Percentiles rank a stretch among this genome's conserved stretches.
These are phyloP conservation scores for Euclidium syriacum DNA, from an alignment of 345 rosid species.

Conservation along the genomic window DNA sequence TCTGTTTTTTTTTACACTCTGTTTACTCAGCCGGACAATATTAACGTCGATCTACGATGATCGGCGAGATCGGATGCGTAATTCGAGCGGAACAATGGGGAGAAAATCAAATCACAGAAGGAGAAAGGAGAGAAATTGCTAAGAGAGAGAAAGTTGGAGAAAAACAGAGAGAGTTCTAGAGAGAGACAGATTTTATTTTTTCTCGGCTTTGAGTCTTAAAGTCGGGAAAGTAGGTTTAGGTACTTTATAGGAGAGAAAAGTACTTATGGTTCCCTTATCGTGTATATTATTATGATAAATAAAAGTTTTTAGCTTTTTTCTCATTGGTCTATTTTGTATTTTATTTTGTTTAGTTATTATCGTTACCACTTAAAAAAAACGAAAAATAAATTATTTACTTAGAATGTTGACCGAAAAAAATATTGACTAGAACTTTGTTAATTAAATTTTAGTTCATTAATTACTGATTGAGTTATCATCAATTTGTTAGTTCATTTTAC, in stretches of 20 bases:
- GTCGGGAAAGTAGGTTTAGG: slow-evolving; percentile 7
- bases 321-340: neutral
- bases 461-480: no score
- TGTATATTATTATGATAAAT: no score
- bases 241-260: neutral
- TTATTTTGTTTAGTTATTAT: no score
- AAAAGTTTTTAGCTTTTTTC: neutral
- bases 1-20: neutral
- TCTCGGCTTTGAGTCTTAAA: neutral
- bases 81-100: slow-evolving; percentile 9
- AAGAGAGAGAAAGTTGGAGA: slow-evolving; percentile 20
- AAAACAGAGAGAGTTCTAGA: slow-evolving; percentile 8
- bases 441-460: no score
- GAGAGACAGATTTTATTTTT: neutral
- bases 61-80: slow-evolving; percentile 8
- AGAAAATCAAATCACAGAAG: neutral
- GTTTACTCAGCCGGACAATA: neutral
- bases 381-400: no score
- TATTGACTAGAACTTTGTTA: no score
- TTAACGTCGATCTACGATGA: slow-evolving; percentile 20
- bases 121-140: neutral
- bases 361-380: no score
- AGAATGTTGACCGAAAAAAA: no score
- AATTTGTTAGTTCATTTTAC: no score
- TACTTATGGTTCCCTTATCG: no score